These are phyloP conservation scores for Actinomucor elegans DNA, from an alignment of 371 early-diverging fungal species.

Conservation along the genomic window DNA sequence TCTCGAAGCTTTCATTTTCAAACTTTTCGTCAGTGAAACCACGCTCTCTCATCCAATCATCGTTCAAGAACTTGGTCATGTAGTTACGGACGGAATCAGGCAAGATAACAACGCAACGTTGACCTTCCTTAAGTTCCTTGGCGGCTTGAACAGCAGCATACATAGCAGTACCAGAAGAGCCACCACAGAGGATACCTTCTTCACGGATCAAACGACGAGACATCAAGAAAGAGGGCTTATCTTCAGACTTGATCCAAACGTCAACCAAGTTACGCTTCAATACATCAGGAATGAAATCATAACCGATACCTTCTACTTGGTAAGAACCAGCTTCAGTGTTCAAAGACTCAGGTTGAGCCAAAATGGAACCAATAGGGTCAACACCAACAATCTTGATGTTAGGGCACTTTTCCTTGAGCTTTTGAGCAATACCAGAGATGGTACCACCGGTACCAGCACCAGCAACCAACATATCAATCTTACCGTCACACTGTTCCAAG, in stretches of 20 bases:
- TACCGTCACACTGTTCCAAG: constrained; percentile 79
- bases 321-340: constrained; percentile 64
- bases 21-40: constrained; percentile 66
- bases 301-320: constrained; percentile 96
- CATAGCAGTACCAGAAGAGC: constrained; percentile 94
- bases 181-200: constrained; percentile 93
- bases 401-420: constrained; percentile 92
- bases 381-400: constrained; percentile 86
- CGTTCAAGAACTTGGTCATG: constrained; percentile 95
- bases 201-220: constrained; percentile 94
- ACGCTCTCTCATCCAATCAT: constrained; percentile 91
- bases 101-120: constrained; percentile 81
- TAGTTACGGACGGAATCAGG: constrained; percentile 98
- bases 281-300: constrained; percentile 95
- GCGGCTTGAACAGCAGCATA: constrained; percentile 76
- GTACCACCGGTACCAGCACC: constrained; percentile 98
- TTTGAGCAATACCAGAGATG: constrained; percentile 91
- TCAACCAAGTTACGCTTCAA: constrained; percentile 84
- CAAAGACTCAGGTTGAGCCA: constrained; percentile 85
- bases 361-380: constrained; percentile 93
- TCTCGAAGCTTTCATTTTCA: constrained; percentile 45
- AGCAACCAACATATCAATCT: constrained; percentile 95
- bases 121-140: constrained; percentile 80
- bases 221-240: constrained; percentile 93
- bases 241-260: constrained; percentile 92